Conservation (phyloP, 345 rosid genomes). For the Clarkia xantiana region DNA sequence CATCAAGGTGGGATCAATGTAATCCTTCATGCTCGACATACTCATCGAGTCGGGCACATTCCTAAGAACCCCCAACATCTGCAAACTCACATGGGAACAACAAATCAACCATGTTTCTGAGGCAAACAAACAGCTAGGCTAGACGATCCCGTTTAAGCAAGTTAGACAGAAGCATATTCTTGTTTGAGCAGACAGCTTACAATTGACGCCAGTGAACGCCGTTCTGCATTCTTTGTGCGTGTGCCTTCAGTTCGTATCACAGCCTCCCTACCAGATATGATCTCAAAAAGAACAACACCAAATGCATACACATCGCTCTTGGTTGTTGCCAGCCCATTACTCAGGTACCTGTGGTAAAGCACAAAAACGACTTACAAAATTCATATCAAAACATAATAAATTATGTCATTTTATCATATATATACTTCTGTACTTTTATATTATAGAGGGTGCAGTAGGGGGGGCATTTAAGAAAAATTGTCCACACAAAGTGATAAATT, state of each 20-base stretch:
- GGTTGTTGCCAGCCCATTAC: slow-evolving; percentile 71
- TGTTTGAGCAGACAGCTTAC: slow-evolving; percentile 29
- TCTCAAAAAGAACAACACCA: slow-evolving; percentile 87
- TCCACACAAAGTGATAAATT: no score
- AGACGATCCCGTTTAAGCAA: no score
- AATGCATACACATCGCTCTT: slow-evolving; percentile 94
- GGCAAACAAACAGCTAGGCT: no score
- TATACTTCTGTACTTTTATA: no score
- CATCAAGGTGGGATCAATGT: slow-evolving; percentile 66
- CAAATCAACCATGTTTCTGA: slow-evolving; percentile 1
- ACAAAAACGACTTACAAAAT: slow-evolving; percentile 6
- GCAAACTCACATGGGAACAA: slow-evolving; percentile 11
- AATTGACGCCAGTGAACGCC: slow-evolving; percentile 71
- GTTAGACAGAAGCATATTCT: no score
- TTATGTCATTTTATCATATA: no score
- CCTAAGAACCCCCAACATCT: slow-evolving; percentile 71
- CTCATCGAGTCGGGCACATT: slow-evolving; percentile 56
- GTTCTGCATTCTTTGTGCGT: slow-evolving; percentile 47
- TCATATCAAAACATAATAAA: not conserved
- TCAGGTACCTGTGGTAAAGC: slow-evolving; percentile 49
- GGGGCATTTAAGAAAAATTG: no score
- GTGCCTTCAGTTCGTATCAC: slow-evolving; percentile 53
- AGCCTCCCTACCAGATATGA: slow-evolving; percentile 83
- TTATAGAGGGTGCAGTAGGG: no score
- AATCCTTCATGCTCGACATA: slow-evolving; percentile 61